Evolutionary conservation across 805 yeast genomes (phyloP), one percentile per base, ranked within the genome.

Genomic region (Starmerella potacharoeniae): DNA sequence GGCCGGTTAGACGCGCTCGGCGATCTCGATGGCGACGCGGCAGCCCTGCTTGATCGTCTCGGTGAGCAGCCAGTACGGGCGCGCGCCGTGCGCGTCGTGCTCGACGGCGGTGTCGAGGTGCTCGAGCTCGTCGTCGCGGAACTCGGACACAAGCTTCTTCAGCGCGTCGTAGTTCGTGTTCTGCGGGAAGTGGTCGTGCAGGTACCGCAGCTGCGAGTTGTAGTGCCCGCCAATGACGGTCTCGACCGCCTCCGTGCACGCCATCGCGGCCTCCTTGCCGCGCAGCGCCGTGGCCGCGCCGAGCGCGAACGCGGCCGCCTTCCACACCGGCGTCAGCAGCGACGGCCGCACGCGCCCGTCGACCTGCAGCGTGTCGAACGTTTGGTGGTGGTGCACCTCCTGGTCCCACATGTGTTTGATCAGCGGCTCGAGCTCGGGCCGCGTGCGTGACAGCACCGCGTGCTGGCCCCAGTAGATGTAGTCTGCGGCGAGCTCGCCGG

Each of bases 381-480:
- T 86, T 59, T 78, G 71, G 66, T 88, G 95, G 65, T 93, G 98
- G 62, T 83, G 88, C 37, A 91, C 76, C 65, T 93, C 98, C 69
- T 93, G 97, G 36, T 90, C 96, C 97, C 97, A 90, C 98, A 93
- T 93, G 67, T 93, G 97, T 64, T 81, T 79, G 64, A 93, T 71
- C 11, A 89, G 74, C 0, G 95, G 91, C 63, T 81, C 86, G 55
- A 91, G 72, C 55, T 82, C 80, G 1, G 95, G 95, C 61, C 77
- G 76, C 55, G 81, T 82, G 53, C 75, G 76, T 11, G 85, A 79
- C 51, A 93, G 73, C 2, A 89, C 89, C 41, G 78, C 73, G 63
- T 83, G 85, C 69, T 93, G 98, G 8, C 97, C 98, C 57, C 83
- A 81, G 68, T 93, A 93, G 51, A 93, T 93, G 62, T 85, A 82